phyloP scores from a whole-genome alignment of 2,329 filamentous ascomycete genomes.

The Trichoderma cornu-damae region DNA sequence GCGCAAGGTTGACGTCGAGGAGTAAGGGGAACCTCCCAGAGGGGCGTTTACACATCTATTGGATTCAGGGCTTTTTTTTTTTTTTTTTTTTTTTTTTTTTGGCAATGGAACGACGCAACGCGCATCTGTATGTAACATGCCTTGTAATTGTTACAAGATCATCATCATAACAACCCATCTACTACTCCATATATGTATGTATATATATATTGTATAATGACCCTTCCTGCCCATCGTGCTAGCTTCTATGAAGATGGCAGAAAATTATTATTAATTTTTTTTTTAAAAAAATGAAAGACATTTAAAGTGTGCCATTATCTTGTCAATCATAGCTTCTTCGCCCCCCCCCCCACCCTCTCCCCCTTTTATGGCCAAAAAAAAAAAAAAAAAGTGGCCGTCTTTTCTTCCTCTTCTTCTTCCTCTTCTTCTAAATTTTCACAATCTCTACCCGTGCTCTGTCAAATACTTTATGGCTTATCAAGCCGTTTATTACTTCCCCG shows the following conservation, averaged over 20 bases:
- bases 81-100: no score
- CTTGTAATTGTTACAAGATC: neutral
- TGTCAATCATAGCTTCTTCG: neutral
- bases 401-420: neutral
- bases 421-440: slow-evolving; percentile 57
- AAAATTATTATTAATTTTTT: no score
- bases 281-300: neutral
- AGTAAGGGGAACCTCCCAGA: slow-evolving; percentile 21
- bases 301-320: neutral
- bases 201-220: slow-evolving; percentile 7
- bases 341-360: no score
- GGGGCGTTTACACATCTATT: neutral
- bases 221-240: neutral
- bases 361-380: no score
- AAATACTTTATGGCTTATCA: slow-evolving; percentile 71
- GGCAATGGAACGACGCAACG: no score
- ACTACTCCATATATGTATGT: slow-evolving; percentile 8
- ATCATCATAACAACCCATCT: neutral
- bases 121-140: neutral
- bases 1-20: slow-evolving; percentile 46
- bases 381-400: neutral
- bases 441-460: slow-evolving; percentile 84
- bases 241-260: neutral
- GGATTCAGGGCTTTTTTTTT: neutral
- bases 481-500: slow-evolving; percentile 50